These are phyloP conservation scores for Imleria badia DNA, from an alignment of 768 basidiomycete species.

Conservation along the genomic window DNA sequence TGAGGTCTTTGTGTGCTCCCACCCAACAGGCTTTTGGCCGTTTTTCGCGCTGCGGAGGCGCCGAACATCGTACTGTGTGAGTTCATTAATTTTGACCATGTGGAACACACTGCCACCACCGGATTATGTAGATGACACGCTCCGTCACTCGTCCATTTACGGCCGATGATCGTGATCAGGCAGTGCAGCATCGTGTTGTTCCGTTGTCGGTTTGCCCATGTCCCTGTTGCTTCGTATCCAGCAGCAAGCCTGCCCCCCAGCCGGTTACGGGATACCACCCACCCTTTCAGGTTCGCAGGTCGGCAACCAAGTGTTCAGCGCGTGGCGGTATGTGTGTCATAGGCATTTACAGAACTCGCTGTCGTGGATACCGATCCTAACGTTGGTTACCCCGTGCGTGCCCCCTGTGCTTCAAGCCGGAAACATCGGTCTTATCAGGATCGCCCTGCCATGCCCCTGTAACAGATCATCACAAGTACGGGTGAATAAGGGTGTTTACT, in stretches of 20 bases:
- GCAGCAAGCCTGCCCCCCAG: not conserved
- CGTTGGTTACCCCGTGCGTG: not conserved
- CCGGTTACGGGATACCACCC: not conserved
- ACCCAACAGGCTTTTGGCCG: not conserved
- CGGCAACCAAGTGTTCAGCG: not conserved
- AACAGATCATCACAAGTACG: constrained; percentile 1
- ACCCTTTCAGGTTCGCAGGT: not conserved
- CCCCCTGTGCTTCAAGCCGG: not conserved
- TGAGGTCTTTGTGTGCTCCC: not conserved
- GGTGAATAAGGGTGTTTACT: not conserved
- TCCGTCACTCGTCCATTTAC: not conserved
- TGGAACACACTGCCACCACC: not conserved
- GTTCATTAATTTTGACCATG: not conserved
- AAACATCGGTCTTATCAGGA: not conserved
- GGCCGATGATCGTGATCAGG: not conserved
- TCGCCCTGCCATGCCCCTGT: not conserved
- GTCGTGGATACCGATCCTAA: not conserved
- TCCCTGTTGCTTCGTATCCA: constrained; percentile 5
- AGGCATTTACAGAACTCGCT: not conserved
- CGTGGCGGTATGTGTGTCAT: not conserved
- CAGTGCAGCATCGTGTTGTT: constrained; percentile 2
- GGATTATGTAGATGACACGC: not conserved
- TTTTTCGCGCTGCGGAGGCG: not conserved
- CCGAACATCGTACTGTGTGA: not conserved
- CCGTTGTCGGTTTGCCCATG: constrained; percentile 9